Percentiles rank a stretch among this genome's conserved stretches.
Evolutionary conservation across 2,329 filamentous ascomycete species (phyloP).

Genomic region (Dendrostoma leiphaemia): DNA sequence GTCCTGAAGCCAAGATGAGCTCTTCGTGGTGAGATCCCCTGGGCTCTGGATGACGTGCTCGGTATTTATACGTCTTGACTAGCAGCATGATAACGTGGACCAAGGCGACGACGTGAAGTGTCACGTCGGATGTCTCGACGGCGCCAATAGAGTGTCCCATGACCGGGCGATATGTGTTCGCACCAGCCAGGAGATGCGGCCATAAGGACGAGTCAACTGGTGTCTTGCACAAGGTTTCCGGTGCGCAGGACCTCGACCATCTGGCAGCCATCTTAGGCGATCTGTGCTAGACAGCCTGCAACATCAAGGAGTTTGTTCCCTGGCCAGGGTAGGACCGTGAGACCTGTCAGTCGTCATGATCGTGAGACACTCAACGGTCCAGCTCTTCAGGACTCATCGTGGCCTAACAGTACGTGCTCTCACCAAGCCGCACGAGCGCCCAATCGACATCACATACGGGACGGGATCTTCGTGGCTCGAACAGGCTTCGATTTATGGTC

Average conservation of each 20-base stretch:
- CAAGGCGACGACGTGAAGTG: background rate
- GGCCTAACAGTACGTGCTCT: background rate
- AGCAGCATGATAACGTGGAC: background rate
- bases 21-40: background rate
- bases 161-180: background rate
- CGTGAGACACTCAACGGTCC: slow-evolving; percentile 12
- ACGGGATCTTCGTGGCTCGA: too few species aligned
- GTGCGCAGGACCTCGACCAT: background rate
- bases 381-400: background rate
- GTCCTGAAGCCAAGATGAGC: background rate
- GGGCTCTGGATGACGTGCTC: slow-evolving; percentile 7
- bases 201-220: background rate
- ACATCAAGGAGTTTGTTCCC: background rate
- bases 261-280: slow-evolving; percentile 3
- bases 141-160: background rate
- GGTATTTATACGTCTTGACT: slow-evolving; percentile 3
- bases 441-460: background rate
- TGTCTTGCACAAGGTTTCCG: background rate
- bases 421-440: background rate
- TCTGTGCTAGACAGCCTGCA: background rate
- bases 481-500: background rate
- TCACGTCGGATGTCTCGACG: background rate
- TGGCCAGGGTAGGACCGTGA: slow-evolving; percentile 11
- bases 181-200: background rate
- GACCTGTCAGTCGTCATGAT: background rate